A percentile compares a stretch with the other conserved stretches of the same genome.
These are phyloP conservation scores for Phoma sp. DNA, from an alignment of 2,329 filamentous ascomycete genomes.

Conservation along the genomic window DNA sequence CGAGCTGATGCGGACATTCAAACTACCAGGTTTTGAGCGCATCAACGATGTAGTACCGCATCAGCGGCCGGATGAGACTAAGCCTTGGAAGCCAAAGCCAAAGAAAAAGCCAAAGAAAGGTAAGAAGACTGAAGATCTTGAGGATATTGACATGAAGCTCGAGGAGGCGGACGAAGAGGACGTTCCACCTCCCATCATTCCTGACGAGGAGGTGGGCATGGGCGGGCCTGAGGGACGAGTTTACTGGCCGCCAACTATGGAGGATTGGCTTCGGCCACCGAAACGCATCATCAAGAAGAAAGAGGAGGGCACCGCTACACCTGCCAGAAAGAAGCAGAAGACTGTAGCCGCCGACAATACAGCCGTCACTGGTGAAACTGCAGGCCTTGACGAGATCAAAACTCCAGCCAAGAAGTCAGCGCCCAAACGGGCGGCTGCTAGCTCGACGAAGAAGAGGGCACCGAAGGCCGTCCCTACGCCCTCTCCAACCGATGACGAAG, in stretches of 20 bases:
- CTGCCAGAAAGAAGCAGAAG: conserved; percentile 44
- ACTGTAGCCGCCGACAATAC: conserved; percentile 32
- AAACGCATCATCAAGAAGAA: conserved; percentile 72
- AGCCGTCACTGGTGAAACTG: conserved; percentile 33
- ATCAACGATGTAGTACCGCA: conserved; percentile 82
- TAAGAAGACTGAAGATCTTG: conserved; percentile 49
- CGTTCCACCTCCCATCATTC: conserved; percentile 54
- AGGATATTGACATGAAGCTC: conserved; percentile 51
- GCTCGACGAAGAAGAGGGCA: conserved; percentile 47
- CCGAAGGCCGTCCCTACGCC: conserved; percentile 53
- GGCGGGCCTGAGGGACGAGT: conserved; percentile 82
- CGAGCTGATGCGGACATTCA: conserved; percentile 88
- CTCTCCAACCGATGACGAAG: conserved; percentile 49
- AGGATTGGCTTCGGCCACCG: conserved; percentile 84
- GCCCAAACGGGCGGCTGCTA: conserved; percentile 32
- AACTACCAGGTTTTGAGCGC: conserved; percentile 77
- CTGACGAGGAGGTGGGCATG: conserved; percentile 80
- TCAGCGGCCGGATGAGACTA: conserved; percentile 78
- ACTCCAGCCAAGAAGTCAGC: conserved; percentile 50
- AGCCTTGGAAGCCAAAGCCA: conserved; percentile 48
- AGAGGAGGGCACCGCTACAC: conserved; percentile 47
- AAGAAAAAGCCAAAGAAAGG: conserved; percentile 57
- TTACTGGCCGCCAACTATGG: conserved; percentile 90
- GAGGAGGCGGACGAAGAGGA: conserved; percentile 51
- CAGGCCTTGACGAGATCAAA: conserved; percentile 43